Evolutionary conservation across 805 yeast genomes (phyloP).

Genomic region (Saccharomyces mikatae): DNA sequence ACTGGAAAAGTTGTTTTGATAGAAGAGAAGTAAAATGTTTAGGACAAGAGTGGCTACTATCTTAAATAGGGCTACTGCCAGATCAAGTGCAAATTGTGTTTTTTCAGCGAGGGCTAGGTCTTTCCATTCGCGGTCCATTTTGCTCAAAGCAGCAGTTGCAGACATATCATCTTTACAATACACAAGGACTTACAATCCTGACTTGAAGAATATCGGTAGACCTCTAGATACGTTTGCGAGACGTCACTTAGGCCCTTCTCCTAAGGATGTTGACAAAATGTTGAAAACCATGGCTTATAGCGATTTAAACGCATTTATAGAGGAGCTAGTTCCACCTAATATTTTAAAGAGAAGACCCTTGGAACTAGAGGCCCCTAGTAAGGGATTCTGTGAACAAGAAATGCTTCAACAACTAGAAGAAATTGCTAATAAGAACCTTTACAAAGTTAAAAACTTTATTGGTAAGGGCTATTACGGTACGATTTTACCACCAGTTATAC

Average conservation of each 20-base stretch:
- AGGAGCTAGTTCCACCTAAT: constrained; percentile 67
- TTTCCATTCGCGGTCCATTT: neutral
- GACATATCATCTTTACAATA: constrained; percentile 52
- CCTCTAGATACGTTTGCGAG: constrained; percentile 77
- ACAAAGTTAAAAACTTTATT: constrained; percentile 61
- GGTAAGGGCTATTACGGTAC: constrained; percentile 96
- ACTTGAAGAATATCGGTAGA: constrained; percentile 7
- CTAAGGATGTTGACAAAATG: constrained; percentile 58
- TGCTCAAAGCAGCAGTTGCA: constrained; percentile 27
- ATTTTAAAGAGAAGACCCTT: constrained; percentile 64
- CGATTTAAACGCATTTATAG: constrained; percentile 63
- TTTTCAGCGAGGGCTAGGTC: neutral
- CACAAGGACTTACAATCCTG: constrained; percentile 39
- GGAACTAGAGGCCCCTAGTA: constrained; percentile 48
- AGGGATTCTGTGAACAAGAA: constrained; percentile 77
- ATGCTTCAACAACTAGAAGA: constrained; percentile 60
- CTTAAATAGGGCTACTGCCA: neutral
- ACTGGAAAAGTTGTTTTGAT: neutral
- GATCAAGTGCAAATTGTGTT: neutral
- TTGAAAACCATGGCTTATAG: constrained; percentile 53
- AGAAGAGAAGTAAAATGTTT: neutral
- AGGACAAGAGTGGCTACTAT: constrained; percentile 1
- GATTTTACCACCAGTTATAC: constrained; percentile 80
- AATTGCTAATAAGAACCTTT: constrained; percentile 67
- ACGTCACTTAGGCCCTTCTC: constrained; percentile 83